These are phyloP conservation scores for Yarrowia bubula DNA, from an alignment of 805 yeast species.

Conservation along the genomic window DNA sequence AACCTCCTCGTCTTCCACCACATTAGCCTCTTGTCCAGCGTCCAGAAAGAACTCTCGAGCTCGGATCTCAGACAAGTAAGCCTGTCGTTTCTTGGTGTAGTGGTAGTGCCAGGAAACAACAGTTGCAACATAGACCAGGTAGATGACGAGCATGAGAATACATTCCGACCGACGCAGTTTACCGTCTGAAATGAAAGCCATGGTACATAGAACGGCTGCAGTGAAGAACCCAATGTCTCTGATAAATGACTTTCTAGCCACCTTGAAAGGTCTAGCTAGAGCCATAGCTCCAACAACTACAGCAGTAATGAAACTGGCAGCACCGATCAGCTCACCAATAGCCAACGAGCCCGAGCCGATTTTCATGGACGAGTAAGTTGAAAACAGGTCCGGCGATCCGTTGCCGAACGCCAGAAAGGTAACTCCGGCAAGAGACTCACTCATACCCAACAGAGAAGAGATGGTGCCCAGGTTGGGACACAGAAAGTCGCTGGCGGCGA, in stretches of 20 bases:
- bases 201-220: constrained; percentile 48
- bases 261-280: constrained; percentile 61
- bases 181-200: constrained; percentile 57
- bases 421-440: constrained; percentile 79
- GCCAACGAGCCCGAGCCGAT: constrained; percentile 74
- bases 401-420: constrained; percentile 89
- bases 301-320: constrained; percentile 76
- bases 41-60: constrained; percentile 33
- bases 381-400: constrained; percentile 85
- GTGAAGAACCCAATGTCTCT: constrained; percentile 63
- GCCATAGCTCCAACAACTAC: constrained; percentile 81
- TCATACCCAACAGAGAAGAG: constrained; percentile 58
- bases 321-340: constrained; percentile 86
- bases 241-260: constrained; percentile 47
- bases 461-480: constrained; percentile 75
- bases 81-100: constrained; percentile 18
- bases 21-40: constrained; percentile 30
- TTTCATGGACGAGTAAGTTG: constrained; percentile 79
- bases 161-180: constrained; percentile 57
- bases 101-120: constrained; percentile 47
- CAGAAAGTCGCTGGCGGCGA: constrained; percentile 76
- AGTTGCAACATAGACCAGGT: constrained; percentile 57
- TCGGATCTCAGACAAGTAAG: constrained; percentile 30
- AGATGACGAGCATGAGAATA: constrained; percentile 52
- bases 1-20: constrained; percentile 32